Conservation (phyloP, 2,329 filamentous ascomycete genomes). For the Dactylellina drechsleri region DNA sequence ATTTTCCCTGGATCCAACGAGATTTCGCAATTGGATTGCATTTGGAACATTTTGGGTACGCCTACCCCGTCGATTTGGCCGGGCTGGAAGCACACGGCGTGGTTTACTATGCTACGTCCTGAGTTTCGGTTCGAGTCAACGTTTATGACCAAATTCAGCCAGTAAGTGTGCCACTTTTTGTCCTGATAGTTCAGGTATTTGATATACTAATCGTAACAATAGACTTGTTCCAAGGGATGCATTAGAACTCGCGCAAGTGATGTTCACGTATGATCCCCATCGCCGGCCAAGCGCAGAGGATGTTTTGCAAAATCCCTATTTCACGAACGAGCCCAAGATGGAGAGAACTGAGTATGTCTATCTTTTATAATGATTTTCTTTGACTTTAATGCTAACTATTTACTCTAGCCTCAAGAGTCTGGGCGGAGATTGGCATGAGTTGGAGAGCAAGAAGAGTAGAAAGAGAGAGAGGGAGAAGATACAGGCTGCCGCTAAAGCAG, state of each 20-base stretch:
- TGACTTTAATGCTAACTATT: not conserved
- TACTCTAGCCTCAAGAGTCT: slow-evolving; percentile 74
- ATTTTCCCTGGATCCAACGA: slow-evolving; percentile 98
- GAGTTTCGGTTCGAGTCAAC: slow-evolving; percentile 75
- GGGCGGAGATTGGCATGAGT: slow-evolving; percentile 97
- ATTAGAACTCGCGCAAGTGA: slow-evolving; percentile 81
- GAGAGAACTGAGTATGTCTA: slow-evolving; percentile 74
- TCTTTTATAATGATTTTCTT: slow-evolving; percentile 61
- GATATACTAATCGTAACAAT: slow-evolving; percentile 1
- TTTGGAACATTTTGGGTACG: slow-evolving; percentile 91
- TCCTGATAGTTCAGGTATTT: no score
- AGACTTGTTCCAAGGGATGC: slow-evolving; percentile 75
- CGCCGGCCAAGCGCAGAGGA: slow-evolving; percentile 84
- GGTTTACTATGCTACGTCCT: slow-evolving; percentile 91
- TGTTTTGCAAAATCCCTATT: slow-evolving; percentile 88
- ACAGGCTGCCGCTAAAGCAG: slow-evolving; percentile 64
- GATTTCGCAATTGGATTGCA: slow-evolving; percentile 93
- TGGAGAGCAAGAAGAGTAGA: slow-evolving; percentile 92
- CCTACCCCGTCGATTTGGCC: slow-evolving; percentile 88
- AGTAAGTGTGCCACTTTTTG: slow-evolving; percentile 7
- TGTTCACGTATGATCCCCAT: slow-evolving; percentile 89
- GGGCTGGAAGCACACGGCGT: slow-evolving; percentile 88
- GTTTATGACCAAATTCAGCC: slow-evolving; percentile 81
- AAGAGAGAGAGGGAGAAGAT: slow-evolving; percentile 80
- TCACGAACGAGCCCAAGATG: slow-evolving; percentile 80